phyloP scores from a whole-genome alignment of 441 rosid species.

The Croton laevigatus region DNA sequence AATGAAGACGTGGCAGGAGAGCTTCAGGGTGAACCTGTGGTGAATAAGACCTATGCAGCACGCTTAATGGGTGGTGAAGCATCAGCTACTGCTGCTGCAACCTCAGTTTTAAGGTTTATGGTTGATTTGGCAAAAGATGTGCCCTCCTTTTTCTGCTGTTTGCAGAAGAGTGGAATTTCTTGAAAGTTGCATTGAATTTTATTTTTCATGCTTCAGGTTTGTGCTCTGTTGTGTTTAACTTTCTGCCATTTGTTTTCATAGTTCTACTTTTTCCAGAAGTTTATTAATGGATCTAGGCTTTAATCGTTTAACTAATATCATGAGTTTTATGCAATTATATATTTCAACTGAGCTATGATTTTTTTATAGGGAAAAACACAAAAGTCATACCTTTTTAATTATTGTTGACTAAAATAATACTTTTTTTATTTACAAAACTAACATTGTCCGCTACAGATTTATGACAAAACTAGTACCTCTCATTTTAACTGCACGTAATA shows the following conservation, averaged over 20 bases:
- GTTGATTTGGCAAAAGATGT: conserved; percentile 99
- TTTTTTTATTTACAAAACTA: no score
- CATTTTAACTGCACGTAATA: no score
- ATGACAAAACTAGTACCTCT: no score
- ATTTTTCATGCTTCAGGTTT: conserved; percentile 97
- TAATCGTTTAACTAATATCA: neutral
- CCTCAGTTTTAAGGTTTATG: conserved; percentile 97
- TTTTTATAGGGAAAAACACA: no score
- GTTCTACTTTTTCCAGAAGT: neutral
- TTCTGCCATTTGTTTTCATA: conserved; percentile 5
- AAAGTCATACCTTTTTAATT: no score
- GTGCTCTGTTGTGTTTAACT: conserved; percentile 34
- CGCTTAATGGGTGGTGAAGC: conserved; percentile 99
- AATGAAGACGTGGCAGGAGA: conserved; percentile 91
- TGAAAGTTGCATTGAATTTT: conserved; percentile 93
- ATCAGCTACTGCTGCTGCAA: conserved; percentile 99
- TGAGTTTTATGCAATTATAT: neutral
- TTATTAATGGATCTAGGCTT: neutral
- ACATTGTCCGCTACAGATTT: no score
- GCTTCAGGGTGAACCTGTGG: conserved; percentile 99
- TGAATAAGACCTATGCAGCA: conserved; percentile 99
- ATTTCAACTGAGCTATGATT: neutral
- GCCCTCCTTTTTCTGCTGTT: conserved; percentile 88
- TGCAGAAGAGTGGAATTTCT: conserved; percentile 94
- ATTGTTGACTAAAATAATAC: no score